Base-by-base conservation (phyloP, 1,139 yeast species). In the Saccharomyces hybrid region DNA sequence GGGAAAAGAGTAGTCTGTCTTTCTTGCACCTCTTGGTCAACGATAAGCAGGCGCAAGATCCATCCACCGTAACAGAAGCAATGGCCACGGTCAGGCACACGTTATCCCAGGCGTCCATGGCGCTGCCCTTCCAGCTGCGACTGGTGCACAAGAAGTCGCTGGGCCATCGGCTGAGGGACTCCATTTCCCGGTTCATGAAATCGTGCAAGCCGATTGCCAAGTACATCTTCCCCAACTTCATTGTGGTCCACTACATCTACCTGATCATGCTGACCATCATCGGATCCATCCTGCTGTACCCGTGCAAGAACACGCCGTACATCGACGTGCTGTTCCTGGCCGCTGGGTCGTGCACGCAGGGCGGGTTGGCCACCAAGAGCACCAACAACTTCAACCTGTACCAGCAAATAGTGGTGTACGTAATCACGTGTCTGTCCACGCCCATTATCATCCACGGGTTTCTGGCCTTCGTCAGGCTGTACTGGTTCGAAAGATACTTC, bases 361-460 rank as follows among this genome's bases (percentile, higher is more conserved):
- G 96, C 0, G 99, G 99, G 0, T 73, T 93, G 56, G 88, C 88
- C 64, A 83, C 96, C 0, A 75, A 86, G 20, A 80, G 88, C 63
- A 59, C 84, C 44, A 88, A 87, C 64, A 69, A 73, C 0, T 62
- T 88, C 56, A 71, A 75, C 1, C 69, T 87, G 49, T 90, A 84
- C 71, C 98, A 93, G 68, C 96, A 90, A 67, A 78, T 89, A 28
- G 71, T 78, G 14, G 66, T 87, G 2, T 87, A 83, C 63, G 58
- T 83, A 4, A 55, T 80, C 1, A 72, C 91, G 28, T 75, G 81
- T 59, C 62, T 89, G 16, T 79, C 95, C 1, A 90, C 96, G 0
- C 97, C 98, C 0, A 88, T 93, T 16, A 85, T 87, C 67, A 88
- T 93, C 56, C 96, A 93, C 68, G 83, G 95, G 1, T 78, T 83